Evolutionary conservation across 352 stramenopile genomes (phyloP), one percentile per base, ranked within the genome.

Genomic region (Phytophthora pini): DNA sequence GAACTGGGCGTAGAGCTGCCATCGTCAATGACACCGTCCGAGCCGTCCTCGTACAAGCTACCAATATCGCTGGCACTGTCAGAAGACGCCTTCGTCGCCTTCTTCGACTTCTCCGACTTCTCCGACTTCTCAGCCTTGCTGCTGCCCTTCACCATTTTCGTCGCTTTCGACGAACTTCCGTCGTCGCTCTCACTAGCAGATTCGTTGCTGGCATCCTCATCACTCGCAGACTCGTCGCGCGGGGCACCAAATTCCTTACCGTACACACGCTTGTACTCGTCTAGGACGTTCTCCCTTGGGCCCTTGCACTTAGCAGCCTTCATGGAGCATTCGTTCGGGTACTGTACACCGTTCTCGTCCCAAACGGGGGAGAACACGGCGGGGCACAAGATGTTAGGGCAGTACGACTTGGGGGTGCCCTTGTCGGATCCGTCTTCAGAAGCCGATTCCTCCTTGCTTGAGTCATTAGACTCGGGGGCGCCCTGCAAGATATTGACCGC

Each of bases 241-340:
- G 57, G 34, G 12, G 36, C 36, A 8, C 49, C 59, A 39, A 69
- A 81, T 29, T 56, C 34, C 4, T 54, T 63, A 9, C 72, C 70
- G n/a, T 62, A 53, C 2, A 59, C 17, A 10, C 46, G 39, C 39
- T 70, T 59, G 47, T 58, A 64, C 36, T 60, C 40, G 0, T 59
- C 62, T 49, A 70, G 51, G 8, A 52, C 31, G 54, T 74, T 61
- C 46, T 66, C 47, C 7, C 47, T 60, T 11, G 40, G 39, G n/a
- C 72, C 63, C 34, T 70, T 74, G 58, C 78, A 87, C 26, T 72
- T 60, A 0, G 61, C 61, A 43, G 61, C 65, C 8, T 56, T 31
- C 48, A 83, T 66, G 24, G 62, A 55, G 43, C 75, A 84, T 40
- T 50, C 38, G 51, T 79, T 84, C 10, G 59, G 26, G 61, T 84